phyloP scores from a whole-genome alignment of 345 rosid species.

The Pistacia integerrima region DNA sequence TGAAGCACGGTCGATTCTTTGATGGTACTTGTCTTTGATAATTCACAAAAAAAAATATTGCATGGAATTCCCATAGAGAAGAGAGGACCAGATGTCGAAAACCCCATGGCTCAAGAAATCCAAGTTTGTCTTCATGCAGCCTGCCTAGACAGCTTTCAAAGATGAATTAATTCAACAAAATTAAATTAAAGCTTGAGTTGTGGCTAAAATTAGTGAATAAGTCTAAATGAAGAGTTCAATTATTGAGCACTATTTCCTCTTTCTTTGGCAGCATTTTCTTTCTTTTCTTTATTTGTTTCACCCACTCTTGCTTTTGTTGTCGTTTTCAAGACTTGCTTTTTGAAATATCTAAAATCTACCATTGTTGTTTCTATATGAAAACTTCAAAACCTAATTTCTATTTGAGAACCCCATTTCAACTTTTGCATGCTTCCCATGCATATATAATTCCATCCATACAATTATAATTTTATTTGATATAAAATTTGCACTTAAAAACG shows the following conservation, averaged over 20 bases:
- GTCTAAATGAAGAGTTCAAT: slow-evolving; percentile 19
- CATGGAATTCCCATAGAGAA: background rate
- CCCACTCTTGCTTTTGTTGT: slow-evolving; percentile 20
- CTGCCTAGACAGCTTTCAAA: background rate
- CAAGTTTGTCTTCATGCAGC: background rate
- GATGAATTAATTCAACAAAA: no score
- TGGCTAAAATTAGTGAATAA: background rate
- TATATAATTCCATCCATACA: background rate
- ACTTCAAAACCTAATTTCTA: slow-evolving; percentile 6
- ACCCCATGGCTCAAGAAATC: background rate
- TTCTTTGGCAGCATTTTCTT: slow-evolving; percentile 4
- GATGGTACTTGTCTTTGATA: slow-evolving; percentile 4
- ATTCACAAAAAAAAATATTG: background rate
- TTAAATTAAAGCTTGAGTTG: background rate
- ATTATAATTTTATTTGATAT: background rate
- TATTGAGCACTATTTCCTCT: slow-evolving; percentile 19
- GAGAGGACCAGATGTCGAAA: slow-evolving; percentile 12
- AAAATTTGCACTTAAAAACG: no score
- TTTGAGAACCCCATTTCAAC: background rate
- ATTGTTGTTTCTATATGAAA: background rate
- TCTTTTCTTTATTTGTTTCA: background rate
- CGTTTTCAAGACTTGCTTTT: slow-evolving; percentile 16
- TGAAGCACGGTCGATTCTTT: background rate
- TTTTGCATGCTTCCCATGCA: background rate
- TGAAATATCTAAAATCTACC: slow-evolving; percentile 1